Percentiles rank a stretch among this genome's conserved stretches.
Evolutionary conservation across 73 alveolate genomes (phyloP).

Genomic region (Paramecium sonneborni): DNA sequence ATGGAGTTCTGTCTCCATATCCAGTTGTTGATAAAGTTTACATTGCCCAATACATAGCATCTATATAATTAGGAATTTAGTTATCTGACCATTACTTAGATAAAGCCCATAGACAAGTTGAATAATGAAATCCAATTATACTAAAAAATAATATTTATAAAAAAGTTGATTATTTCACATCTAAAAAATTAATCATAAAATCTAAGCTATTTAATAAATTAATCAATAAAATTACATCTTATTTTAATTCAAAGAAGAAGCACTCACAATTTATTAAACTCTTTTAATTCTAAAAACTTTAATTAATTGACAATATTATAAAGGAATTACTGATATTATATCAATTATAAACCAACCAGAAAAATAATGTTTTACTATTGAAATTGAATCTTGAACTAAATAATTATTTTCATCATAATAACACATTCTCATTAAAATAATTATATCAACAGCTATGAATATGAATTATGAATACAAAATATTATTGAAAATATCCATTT

Average conservation of each 20-base stretch:
- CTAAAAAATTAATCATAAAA: neutral
- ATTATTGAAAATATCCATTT: neutral
- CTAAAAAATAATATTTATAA: neutral
- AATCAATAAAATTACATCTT: neutral
- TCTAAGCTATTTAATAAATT: neutral
- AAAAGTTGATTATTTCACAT: neutral
- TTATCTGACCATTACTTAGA: neutral
- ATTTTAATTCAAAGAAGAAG: neutral
- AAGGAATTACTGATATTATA: neutral
- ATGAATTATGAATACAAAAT: neutral
- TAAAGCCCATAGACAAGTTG: constrained; percentile 26
- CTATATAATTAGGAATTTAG: constrained; percentile 38
- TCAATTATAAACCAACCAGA: constrained; percentile 22
- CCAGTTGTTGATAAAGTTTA: constrained; percentile 81
- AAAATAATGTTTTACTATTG: neutral
- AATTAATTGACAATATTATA: neutral
- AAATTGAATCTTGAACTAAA: neutral
- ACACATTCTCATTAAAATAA: neutral
- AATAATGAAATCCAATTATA: neutral
- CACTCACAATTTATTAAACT: neutral
- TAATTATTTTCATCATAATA: neutral
- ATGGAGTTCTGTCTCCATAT: constrained; percentile 75
- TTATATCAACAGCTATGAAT: neutral
- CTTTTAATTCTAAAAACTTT: neutral
- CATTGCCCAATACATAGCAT: constrained; percentile 74